Conservation (phyloP, 768 basidiomycete species). For the Basidioascus undulatus region DNA sequence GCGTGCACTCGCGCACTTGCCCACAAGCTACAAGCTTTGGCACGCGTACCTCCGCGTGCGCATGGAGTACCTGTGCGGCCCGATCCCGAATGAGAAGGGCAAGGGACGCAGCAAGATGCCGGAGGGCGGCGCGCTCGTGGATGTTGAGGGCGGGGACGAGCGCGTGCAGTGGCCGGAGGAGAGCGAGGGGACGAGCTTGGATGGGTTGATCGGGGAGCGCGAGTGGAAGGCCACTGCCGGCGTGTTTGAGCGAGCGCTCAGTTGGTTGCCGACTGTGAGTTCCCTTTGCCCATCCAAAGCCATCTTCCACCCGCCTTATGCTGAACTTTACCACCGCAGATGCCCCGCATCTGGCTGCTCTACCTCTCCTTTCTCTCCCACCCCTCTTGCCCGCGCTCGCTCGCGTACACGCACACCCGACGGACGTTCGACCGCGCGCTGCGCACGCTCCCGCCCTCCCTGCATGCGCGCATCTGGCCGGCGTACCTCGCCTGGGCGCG, state of each 20-base stretch:
- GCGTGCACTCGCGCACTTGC: conserved; percentile 63
- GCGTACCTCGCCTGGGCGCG: conserved; percentile 58
- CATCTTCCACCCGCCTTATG: neutral
- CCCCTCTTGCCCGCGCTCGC: conserved; percentile 55
- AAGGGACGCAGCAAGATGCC: conserved; percentile 63
- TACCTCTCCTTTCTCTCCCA: conserved; percentile 79
- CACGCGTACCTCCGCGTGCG: conserved; percentile 69
- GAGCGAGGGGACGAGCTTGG: conserved; percentile 42
- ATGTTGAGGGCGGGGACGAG: conserved; percentile 7
- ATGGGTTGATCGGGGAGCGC: conserved; percentile 9
- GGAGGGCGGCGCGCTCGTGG: conserved; percentile 63
- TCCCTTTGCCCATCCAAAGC: neutral
- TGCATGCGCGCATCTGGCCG: conserved; percentile 79
- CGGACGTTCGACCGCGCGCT: conserved; percentile 83
- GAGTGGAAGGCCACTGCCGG: conserved; percentile 8
- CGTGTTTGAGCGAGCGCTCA: conserved; percentile 64
- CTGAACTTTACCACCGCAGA: conserved; percentile 23
- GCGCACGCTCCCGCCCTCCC: conserved; percentile 73
- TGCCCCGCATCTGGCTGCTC: conserved; percentile 82
- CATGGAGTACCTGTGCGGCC: conserved; percentile 61
- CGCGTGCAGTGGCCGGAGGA: conserved; percentile 36
- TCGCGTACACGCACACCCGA: conserved; percentile 75
- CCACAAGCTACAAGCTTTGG: conserved; percentile 85
- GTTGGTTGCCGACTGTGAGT: conserved; percentile 77
- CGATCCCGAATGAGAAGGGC: conserved; percentile 23